Base-by-base conservation (phyloP, 2,329 filamentous ascomycete species). In the Fusarium piperis region DNA sequence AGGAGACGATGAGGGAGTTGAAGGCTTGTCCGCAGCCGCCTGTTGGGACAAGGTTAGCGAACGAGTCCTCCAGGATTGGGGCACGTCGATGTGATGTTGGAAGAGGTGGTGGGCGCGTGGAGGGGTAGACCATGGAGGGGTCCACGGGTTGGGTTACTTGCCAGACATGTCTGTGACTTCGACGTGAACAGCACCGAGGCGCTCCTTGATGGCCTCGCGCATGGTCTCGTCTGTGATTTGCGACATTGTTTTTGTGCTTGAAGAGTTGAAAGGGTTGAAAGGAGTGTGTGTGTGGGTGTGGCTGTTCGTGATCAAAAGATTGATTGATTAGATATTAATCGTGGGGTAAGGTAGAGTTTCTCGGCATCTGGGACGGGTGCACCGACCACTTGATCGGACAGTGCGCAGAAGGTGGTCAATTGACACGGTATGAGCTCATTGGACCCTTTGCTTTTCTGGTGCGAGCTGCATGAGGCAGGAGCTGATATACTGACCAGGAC, bases 151-250 rank as follows among this genome's bases (percentile, higher is more conserved):
- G 5, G 23, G 23, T n/a, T 56, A 79, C 85, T 65, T 88, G 97
- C 95, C 95, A 72, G 94, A 97, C 86, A 97, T 90, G 83, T 98
- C 95, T 72, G 93, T 92, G 75, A 98, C 94, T 77, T 96, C 91
- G 71, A 97, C 94, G 83, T 97, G 89, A 30, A 87, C 86, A 23
- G 94, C 94, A 64, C 90, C 87, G 61, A 98, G 86, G 72, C 91
- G 90, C 75, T 92, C 85, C 38, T 86, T 87, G 74, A 98, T 87
- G 66, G 92, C 93, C 46, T 85, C 84, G 78, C 88, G 90, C 61
- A 98, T 86, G 55, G 86, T 88, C 38, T 90, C 90, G 67, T 94
- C 91, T 46, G 94, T 95, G 77, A 97, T 91, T 70, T 88, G 84
- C 59, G 85, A 86, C 84, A 90, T 89, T 61, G 73, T 69, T 33